Percentiles rank a stretch among this genome's conserved stretches.
Conservation (phyloP, 176 grass and related monocot species). For the Paspalum notatum region DNA sequence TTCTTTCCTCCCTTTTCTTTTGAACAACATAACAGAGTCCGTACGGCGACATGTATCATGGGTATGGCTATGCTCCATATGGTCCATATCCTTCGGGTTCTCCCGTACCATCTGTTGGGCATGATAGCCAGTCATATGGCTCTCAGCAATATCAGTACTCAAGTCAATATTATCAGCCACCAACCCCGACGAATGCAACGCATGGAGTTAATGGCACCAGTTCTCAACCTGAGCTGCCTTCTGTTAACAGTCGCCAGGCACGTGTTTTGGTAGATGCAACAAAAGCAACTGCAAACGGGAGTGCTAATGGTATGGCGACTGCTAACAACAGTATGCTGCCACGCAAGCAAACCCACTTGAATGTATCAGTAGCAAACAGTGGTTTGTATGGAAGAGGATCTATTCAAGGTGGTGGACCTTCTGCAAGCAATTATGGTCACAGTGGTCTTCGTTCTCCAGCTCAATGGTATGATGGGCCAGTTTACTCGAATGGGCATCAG, state of each 20-base stretch:
- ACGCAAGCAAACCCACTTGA: slow-evolving; percentile 59
- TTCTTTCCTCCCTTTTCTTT: background rate
- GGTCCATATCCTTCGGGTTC: slow-evolving; percentile 85
- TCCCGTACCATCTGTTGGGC: slow-evolving; percentile 68
- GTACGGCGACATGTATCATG: slow-evolving; percentile 89
- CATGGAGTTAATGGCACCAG: slow-evolving; percentile 50
- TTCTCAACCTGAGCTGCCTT: slow-evolving; percentile 59
- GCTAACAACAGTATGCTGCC: slow-evolving; percentile 42
- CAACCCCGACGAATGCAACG: slow-evolving; percentile 48
- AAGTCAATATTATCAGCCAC: slow-evolving; percentile 67
- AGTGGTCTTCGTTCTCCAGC: slow-evolving; percentile 58
- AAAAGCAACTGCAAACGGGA: slow-evolving; percentile 45
- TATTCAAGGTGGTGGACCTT: slow-evolving; percentile 60
- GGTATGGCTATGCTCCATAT: slow-evolving; percentile 86
- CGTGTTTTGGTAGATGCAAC: slow-evolving; percentile 48
- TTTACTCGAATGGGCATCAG: slow-evolving; percentile 74
- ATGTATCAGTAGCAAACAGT: slow-evolving; percentile 48
- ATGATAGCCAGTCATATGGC: slow-evolving; percentile 72
- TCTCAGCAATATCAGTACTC: slow-evolving; percentile 88
- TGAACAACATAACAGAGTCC: slow-evolving; percentile 60
- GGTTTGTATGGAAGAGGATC: slow-evolving; percentile 57
- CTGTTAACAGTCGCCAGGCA: slow-evolving; percentile 52
- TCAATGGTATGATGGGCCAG: slow-evolving; percentile 70
- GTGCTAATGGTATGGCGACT: slow-evolving; percentile 56
- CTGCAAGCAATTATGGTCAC: slow-evolving; percentile 60